phyloP scores from a whole-genome alignment of 1,284 basidiomycete genomes.

The Heterobasidion occidentale region DNA sequence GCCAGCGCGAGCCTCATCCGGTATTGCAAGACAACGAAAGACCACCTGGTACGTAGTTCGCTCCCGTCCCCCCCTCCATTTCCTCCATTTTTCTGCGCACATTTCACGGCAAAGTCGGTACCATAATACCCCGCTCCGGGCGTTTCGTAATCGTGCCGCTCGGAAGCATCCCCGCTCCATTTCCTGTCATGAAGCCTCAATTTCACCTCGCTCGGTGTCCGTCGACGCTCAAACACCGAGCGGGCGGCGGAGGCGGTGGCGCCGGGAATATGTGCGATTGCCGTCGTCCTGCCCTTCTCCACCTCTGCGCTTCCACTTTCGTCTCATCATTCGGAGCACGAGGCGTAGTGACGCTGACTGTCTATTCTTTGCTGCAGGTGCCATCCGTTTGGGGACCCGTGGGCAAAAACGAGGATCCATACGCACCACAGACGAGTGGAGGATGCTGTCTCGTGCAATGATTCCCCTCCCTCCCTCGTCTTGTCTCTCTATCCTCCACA shows the following conservation, averaged over 20 bases:
- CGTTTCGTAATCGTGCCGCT: no score
- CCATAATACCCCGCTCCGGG: slow-evolving; percentile 11
- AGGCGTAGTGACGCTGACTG: neutral
- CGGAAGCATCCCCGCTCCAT: no score
- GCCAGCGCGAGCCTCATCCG: slow-evolving; percentile 72
- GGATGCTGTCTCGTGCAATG: slow-evolving; percentile 12
- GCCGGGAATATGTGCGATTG: no score
- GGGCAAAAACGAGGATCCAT: slow-evolving; percentile 78
- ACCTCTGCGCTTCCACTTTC: neutral
- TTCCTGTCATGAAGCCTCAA: no score
- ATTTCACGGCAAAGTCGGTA: neutral
- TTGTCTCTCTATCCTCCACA: neutral
- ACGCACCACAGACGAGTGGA: slow-evolving; percentile 44
- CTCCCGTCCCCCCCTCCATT: neutral
- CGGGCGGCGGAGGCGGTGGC: no score
- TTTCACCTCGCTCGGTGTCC: no score
- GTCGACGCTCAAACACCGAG: no score
- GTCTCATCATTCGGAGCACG: neutral
- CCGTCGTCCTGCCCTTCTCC: no score
- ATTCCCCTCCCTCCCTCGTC: neutral
- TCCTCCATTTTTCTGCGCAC: neutral
- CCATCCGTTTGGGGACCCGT: slow-evolving; percentile 89
- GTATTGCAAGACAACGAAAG: slow-evolving; percentile 68
- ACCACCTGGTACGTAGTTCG: slow-evolving; percentile 51
- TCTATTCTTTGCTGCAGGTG: slow-evolving; percentile 38